phyloP scores from a whole-genome alignment of 139 green algal species.

The Edaphochlamys debaryana region DNA sequence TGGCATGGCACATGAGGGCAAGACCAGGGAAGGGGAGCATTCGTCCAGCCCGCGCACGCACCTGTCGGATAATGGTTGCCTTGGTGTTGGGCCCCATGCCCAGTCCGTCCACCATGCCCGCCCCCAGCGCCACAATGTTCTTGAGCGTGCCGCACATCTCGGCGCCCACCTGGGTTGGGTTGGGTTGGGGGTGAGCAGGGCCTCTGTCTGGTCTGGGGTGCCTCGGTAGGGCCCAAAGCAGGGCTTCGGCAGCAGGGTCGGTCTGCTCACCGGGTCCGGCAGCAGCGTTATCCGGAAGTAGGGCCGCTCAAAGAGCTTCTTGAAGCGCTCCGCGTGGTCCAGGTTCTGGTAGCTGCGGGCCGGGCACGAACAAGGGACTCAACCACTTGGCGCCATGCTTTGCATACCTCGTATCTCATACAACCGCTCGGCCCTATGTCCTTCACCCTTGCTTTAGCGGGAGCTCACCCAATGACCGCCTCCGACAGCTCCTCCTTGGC shows the following conservation, averaged over 20 bases:
- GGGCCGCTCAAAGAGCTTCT: constrained; percentile 72
- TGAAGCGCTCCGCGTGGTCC: constrained; percentile 64
- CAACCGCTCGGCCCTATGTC: too few relatives aligned
- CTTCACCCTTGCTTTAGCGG: background rate
- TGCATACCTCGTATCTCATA: too few relatives aligned
- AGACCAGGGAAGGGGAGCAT: too few relatives aligned
- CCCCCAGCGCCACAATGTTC: constrained; percentile 83
- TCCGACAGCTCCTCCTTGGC: constrained; percentile 69
- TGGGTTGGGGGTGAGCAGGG: too few relatives aligned
- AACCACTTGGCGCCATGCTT: too few relatives aligned
- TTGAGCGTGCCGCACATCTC: constrained; percentile 88
- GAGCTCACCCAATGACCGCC: constrained; percentile 80
- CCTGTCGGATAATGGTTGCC: constrained; percentile 69
- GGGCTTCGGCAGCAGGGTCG: too few relatives aligned
- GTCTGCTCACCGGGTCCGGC: constrained; percentile 68
- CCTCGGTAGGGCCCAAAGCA: too few relatives aligned
- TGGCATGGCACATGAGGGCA: too few relatives aligned
- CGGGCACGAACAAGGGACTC: too few relatives aligned
- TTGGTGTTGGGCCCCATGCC: constrained; percentile 75
- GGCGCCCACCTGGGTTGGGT: constrained; percentile 49
- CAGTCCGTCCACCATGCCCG: constrained; percentile 79
- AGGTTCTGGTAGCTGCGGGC: too few relatives aligned
- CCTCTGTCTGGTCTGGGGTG: too few relatives aligned
- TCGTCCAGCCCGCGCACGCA: background rate
- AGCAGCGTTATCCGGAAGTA: constrained; percentile 71